Evolutionary conservation across 1,284 basidiomycete species (phyloP), one percentile per base, ranked within the genome.

Genomic region (Psilocybe mexicana): DNA sequence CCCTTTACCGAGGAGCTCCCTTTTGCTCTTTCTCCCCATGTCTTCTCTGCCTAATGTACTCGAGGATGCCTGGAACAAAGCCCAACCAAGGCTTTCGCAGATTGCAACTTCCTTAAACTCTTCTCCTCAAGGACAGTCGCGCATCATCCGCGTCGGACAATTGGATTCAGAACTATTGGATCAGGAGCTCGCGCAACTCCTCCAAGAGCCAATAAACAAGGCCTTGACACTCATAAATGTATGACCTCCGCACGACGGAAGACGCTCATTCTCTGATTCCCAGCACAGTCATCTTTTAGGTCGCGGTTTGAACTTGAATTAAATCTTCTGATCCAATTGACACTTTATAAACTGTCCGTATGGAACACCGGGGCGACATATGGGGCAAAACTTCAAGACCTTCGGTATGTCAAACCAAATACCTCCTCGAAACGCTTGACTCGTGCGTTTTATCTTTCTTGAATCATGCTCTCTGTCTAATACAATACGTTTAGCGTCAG

Each of bases 91-190:
- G 10, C 74, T 92, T 8, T 64, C 75, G 28, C 72, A 76, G 6
- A 80, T 87, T 36, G 74, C 76, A 57, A 69, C 73, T 30, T 71
- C 74, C 14, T 61, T 85, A 63, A 26, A 63, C 69, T 6, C 60
- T 66, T 11, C 58, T 65, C 10, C 61, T 69, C 6, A 74, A 76
- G 35, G 59, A 30, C 56, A 65, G 52, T 71, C 80, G 28, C 79
- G 87, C 24, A 78, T 89, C 6, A 80, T 87, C 33, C 89, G 96
- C 52, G 94, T 98, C 43, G 90, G 90, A 26, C 94, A 98, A 74
- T 84, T 98, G 48, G 97, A 99, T 73, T 88, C 96, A 0, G 90
- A 95, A 66, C 80, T 96, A 30, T 83, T 99, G 46, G 97, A 99
- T 75, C 86, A 89, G 59, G 95, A 98, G 64, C 83, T 99, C 14